Evolutionary conservation across 495 filamentous ascomycete species (phyloP).

Genomic region (Lichenothelia convexa): DNA sequence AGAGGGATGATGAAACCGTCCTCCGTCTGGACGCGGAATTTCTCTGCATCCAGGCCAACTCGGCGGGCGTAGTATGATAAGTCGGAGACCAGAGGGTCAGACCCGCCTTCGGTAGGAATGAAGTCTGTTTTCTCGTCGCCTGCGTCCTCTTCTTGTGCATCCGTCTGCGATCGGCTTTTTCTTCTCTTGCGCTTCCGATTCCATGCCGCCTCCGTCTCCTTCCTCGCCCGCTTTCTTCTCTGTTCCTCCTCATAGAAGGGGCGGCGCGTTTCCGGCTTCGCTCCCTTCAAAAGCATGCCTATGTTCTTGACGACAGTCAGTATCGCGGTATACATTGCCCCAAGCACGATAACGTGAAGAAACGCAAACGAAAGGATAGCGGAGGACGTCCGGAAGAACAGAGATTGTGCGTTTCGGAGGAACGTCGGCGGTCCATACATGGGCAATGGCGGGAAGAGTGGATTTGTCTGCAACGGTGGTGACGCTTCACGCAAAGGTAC

Average conservation of each 20-base stretch:
- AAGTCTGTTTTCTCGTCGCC: constrained; percentile 33
- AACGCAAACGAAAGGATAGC: constrained; percentile 62
- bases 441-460: constrained; percentile 75
- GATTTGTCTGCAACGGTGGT: constrained; percentile 51
- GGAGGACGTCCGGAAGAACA: constrained; percentile 41
- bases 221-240: constrained; percentile 31
- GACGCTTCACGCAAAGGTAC: constrained; percentile 21
- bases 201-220: constrained; percentile 42
- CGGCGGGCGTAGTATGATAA: constrained; percentile 73
- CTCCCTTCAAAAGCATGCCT: constrained; percentile 31
- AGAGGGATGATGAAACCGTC: constrained; percentile 82
- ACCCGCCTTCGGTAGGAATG: constrained; percentile 57
- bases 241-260: constrained; percentile 56
- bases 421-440: constrained; percentile 59
- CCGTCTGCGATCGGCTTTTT: constrained; percentile 6
- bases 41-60: constrained; percentile 76
- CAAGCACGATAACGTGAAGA: constrained; percentile 54
- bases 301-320: constrained; percentile 28
- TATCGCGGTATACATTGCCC: constrained; percentile 45
- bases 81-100: constrained; percentile 60
- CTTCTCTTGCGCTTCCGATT: constrained; percentile 22
- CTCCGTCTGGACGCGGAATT: constrained; percentile 74
- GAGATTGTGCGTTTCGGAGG: constrained; percentile 43
- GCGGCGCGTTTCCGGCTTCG: constrained; percentile 37
- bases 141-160: constrained; percentile 12